These are phyloP conservation scores for Trichomonas vaginalis DNA, from an alignment of 208 protist species.

Conservation along the genomic window DNA sequence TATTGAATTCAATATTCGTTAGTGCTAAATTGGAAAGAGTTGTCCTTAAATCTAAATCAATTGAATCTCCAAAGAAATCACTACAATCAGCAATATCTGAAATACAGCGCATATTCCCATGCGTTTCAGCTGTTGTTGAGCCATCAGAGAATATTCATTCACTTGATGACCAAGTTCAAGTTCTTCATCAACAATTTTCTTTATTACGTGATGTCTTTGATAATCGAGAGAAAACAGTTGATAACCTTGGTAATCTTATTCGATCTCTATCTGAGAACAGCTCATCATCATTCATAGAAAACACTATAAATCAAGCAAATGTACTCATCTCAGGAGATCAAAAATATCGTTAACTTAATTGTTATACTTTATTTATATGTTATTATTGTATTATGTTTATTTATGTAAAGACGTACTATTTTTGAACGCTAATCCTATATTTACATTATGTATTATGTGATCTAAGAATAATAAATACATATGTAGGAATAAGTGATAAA, in stretches of 20 bases:
- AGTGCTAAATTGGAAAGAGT: background rate
- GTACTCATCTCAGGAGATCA: background rate
- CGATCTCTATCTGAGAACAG: background rate
- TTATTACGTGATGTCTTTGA: background rate
- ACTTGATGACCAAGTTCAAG: background rate
- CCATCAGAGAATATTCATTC: background rate
- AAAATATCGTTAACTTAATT: background rate
- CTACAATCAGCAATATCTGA: background rate
- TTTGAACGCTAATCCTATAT: no score
- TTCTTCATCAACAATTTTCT: background rate
- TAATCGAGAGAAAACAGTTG: background rate
- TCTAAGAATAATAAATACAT: no score
- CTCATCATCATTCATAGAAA: background rate
- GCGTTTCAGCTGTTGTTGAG: background rate
- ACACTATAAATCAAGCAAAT: background rate
- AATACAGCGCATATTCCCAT: background rate
- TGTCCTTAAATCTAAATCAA: background rate
- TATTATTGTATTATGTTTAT: no score
- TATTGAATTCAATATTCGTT: background rate
- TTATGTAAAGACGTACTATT: no score
- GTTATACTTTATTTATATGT: no score
- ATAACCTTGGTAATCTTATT: background rate
- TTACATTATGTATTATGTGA: no score
- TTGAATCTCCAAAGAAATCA: background rate
- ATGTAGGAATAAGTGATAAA: no score